These are phyloP conservation scores for Cladosporium cucumerinum DNA, from an alignment of 2,329 filamentous ascomycete species.

Conservation along the genomic window DNA sequence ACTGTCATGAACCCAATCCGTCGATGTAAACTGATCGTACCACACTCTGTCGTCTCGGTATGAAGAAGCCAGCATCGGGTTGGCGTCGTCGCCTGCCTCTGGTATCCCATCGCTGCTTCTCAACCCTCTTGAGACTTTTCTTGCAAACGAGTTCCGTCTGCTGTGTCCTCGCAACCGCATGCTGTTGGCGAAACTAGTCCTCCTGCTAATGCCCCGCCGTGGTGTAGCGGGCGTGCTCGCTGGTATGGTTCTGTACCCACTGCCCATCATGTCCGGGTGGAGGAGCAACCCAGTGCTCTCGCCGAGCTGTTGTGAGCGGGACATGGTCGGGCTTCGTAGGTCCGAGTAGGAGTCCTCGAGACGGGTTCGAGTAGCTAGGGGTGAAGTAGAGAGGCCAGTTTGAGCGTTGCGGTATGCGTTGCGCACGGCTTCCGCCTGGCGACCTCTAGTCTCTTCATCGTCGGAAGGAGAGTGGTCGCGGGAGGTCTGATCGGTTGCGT, in stretches of 20 bases:
- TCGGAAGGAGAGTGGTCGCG: conserved; percentile 34
- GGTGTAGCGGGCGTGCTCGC: conserved; percentile 28
- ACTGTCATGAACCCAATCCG: conserved; percentile 96
- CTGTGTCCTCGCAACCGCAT: conserved; percentile 42
- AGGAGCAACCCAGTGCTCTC: conserved; percentile 49
- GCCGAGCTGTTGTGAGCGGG: conserved; percentile 27
- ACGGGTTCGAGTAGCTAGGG: conserved; percentile 20
- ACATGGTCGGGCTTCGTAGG: neutral
- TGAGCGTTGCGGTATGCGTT: conserved; percentile 34
- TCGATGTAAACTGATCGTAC: conserved; percentile 98
- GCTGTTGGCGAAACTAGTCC: conserved; percentile 33
- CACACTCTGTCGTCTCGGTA: conserved; percentile 84
- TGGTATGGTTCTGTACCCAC: conserved; percentile 25
- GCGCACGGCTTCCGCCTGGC: conserved; percentile 32
- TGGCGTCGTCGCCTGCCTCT: conserved; percentile 41
- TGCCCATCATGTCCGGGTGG: conserved; percentile 25
- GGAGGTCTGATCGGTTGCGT: conserved; percentile 33
- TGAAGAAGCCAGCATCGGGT: conserved; percentile 63
- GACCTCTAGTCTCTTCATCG: conserved; percentile 31
- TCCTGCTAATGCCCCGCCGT: conserved; percentile 30
- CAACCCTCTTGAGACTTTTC: conserved; percentile 27
- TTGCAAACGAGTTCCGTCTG: conserved; percentile 47
- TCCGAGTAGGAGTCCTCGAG: conserved; percentile 7
- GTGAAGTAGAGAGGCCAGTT: conserved; percentile 25
- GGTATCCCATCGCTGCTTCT: conserved; percentile 20